Percentiles rank a stretch among this genome's conserved stretches.
Evolutionary conservation across 768 basidiomycete species (phyloP).

Genomic region (Pleurotus eryngii): DNA sequence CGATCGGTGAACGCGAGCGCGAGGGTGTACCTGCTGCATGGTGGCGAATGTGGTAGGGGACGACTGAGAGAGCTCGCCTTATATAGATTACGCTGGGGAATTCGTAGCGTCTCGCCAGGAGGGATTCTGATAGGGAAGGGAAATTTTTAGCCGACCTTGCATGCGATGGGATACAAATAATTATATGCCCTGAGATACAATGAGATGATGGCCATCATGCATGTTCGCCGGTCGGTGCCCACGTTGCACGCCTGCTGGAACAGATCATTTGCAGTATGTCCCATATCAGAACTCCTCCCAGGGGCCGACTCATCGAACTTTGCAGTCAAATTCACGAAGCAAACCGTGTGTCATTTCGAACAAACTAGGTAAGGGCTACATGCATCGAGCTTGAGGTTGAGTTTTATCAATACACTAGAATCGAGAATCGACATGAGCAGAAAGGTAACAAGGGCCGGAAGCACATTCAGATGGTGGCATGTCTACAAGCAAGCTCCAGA

Average conservation of each 20-base stretch:
- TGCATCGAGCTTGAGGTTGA: conserved; percentile 6
- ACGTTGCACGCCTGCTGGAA: conserved; percentile 5
- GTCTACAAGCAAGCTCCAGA: conserved; percentile 4
- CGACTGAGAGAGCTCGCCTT: background rate
- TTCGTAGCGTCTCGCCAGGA: background rate
- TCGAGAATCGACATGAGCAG: background rate
- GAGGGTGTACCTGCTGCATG: conserved; percentile 6
- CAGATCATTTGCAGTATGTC: background rate
- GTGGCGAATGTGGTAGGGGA: background rate
- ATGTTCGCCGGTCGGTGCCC: background rate
- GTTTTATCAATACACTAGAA: conserved; percentile 6
- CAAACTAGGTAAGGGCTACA: conserved; percentile 8
- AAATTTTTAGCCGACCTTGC: background rate
- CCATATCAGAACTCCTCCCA: background rate
- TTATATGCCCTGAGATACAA: background rate
- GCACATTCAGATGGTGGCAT: conserved; percentile 4
- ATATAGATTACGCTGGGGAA: background rate
- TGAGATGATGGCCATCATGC: background rate
- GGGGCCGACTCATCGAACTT: too few relatives aligned
- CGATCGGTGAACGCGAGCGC: conserved; percentile 1
- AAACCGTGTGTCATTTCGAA: background rate
- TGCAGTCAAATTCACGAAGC: background rate
- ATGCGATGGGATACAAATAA: background rate
- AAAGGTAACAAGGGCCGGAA: background rate
- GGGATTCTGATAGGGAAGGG: background rate